Conservation (phyloP, 2,329 filamentous ascomycete genomes). For the Colletotrichum plurivorum region DNA sequence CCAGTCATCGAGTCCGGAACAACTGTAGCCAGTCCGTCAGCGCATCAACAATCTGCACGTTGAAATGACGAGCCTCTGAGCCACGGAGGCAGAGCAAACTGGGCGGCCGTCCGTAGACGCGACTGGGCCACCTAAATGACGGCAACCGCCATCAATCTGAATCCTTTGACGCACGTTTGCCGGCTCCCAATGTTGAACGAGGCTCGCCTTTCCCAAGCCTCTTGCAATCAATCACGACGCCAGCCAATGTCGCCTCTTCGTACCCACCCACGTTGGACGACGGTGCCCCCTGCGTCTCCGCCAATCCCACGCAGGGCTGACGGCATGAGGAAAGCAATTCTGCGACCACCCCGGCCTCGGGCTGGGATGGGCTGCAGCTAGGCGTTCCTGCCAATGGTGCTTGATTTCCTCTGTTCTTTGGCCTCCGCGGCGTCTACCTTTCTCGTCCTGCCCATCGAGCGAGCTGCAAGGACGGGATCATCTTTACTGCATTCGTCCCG, state of each 20-base stretch:
- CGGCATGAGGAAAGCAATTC: constrained; percentile 25
- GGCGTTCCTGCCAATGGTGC: background rate
- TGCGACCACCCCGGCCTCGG: constrained; percentile 1
- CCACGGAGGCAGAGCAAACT: background rate
- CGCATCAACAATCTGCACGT: constrained; percentile 1
- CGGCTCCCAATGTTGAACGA: background rate
- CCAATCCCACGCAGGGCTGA: constrained; percentile 37
- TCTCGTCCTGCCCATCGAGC: constrained; percentile 2
- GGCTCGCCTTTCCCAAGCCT: background rate
- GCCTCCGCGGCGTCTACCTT: background rate
- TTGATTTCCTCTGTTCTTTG: constrained; percentile 5
- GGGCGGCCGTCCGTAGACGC: background rate
- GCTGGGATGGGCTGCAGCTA: constrained; percentile 27
- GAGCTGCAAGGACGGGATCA: constrained; percentile 1
- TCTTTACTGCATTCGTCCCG: constrained; percentile 25
- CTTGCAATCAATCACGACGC: background rate
- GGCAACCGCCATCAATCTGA: constrained; percentile 13
- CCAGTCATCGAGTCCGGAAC: no score
- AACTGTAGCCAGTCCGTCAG: no score
- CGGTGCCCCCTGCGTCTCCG: constrained; percentile 27
- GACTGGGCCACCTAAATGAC: background rate
- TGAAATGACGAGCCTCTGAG: constrained; percentile 20
- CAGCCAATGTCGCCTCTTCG: constrained; percentile 24
- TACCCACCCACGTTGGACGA: constrained; percentile 4
- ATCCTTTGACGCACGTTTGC: constrained; percentile 13